phyloP scores from a whole-genome alignment of 768 basidiomycete genomes.

The Pseudohyphozyma bogoriensis region DNA sequence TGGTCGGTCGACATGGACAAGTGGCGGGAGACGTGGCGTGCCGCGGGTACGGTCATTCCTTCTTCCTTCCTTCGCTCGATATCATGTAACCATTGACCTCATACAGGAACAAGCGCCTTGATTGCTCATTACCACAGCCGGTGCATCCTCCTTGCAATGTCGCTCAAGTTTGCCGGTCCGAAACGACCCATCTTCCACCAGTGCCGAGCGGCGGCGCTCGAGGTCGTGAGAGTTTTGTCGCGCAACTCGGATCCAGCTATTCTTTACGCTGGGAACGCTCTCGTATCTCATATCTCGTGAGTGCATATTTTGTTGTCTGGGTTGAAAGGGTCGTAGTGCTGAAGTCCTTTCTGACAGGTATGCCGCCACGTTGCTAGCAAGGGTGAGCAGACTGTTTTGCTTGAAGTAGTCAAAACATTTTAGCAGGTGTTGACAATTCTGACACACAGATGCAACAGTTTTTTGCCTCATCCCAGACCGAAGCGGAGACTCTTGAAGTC shows the following conservation, averaged over 20 bases:
- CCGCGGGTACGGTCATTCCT: background rate
- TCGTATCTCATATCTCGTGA: slow-evolving; percentile 18
- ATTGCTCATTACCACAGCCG: slow-evolving; percentile 20
- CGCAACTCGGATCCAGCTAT: slow-evolving; percentile 1
- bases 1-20: slow-evolving; percentile 7
- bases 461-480: too few relatives aligned
- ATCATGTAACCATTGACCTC: background rate
- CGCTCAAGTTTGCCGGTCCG: slow-evolving; percentile 17
- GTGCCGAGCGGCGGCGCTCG: slow-evolving; percentile 10
- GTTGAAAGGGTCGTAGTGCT: too few relatives aligned
- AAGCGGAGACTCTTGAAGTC: too few relatives aligned
- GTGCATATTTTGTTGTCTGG: background rate
- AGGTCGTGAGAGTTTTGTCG: slow-evolving; percentile 7
- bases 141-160: slow-evolving; percentile 23
- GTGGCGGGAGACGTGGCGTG: slow-evolving; percentile 8
- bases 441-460: too few relatives aligned
- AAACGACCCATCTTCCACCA: slow-evolving; percentile 18
- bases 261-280: slow-evolving; percentile 1
- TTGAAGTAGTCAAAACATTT: too few relatives aligned
- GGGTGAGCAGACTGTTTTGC: too few relatives aligned
- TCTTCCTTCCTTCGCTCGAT: background rate
- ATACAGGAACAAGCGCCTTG: slow-evolving; percentile 4
- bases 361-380: too few relatives aligned
- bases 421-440: too few relatives aligned
- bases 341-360: too few relatives aligned